Evolutionary conservation across 208 protist species (phyloP).

Genomic region (Crithidia expoeki): DNA sequence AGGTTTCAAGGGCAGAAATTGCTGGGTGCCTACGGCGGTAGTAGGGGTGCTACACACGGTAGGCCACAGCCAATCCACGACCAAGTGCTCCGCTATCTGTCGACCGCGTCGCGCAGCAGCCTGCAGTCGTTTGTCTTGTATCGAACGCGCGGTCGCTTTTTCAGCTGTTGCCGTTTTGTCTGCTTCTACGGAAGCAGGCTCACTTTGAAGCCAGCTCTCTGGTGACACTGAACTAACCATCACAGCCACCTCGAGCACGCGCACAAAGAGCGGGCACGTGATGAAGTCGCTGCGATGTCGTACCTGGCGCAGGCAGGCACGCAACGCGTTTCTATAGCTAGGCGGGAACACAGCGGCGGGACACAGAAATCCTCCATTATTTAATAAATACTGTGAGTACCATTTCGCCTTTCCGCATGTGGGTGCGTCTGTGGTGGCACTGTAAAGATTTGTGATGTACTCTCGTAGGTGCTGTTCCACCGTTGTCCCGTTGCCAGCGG

Average conservation of each 20-base stretch:
- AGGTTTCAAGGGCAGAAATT: not conserved
- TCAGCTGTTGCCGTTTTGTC: not conserved
- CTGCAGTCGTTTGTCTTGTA: not conserved
- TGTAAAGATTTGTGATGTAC: not conserved
- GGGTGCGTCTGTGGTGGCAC: not conserved
- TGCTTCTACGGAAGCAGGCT: not conserved
- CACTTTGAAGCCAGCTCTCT: not conserved
- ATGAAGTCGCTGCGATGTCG: slow-evolving; percentile 40
- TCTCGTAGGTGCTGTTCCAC: slow-evolving; percentile 33
- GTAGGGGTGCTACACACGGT: slow-evolving; percentile 18
- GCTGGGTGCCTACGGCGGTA: not conserved
- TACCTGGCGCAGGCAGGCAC: slow-evolving; percentile 22
- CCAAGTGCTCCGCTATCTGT: slow-evolving; percentile 13
- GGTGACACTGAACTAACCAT: not conserved
- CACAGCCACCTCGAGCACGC: slow-evolving; percentile 52
- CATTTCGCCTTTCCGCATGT: not conserved
- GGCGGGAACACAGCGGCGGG: slow-evolving; percentile 20
- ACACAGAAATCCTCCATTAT: slow-evolving; percentile 24
- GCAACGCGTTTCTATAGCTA: slow-evolving; percentile 27
- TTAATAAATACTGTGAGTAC: too few relatives aligned
- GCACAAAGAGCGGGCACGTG: slow-evolving; percentile 48
- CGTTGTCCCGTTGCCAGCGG: not conserved
- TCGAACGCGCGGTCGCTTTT: not conserved
- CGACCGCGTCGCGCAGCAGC: slow-evolving; percentile 8
- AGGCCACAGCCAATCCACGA: slow-evolving; percentile 33